phyloP scores from a whole-genome alignment of 192 early-diverging fungal genomes.

The Backusella liffmaniae region DNA sequence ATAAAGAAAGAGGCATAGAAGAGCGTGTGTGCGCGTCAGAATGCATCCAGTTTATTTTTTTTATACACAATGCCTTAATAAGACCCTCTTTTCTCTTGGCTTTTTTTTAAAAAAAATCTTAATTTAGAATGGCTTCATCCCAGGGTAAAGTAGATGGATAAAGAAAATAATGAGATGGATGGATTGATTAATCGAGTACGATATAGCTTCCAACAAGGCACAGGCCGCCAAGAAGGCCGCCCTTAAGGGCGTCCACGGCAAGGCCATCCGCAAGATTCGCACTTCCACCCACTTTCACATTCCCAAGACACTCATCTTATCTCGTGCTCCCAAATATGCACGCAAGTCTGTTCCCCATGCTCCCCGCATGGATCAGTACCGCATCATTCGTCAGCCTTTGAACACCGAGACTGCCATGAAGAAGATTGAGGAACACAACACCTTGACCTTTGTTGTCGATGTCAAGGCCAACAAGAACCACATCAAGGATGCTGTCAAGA shows the following conservation, averaged over 20 bases:
- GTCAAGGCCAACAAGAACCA: constrained; percentile 98
- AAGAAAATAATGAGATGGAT: background rate
- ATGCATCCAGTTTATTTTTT: background rate
- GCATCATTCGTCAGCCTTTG: constrained; percentile 85
- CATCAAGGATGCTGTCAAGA: constrained; percentile 97
- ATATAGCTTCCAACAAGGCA: constrained; percentile 71
- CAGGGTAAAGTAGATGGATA: constrained; percentile 4
- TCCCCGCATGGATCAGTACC: constrained; percentile 87
- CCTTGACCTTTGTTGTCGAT: constrained; percentile 96
- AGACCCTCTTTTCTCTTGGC: background rate
- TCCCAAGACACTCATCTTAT: constrained; percentile 92
- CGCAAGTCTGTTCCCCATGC: constrained; percentile 82
- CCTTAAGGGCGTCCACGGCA: constrained; percentile 87
- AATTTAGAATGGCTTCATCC: background rate
- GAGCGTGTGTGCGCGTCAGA: no score
- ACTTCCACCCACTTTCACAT: constrained; percentile 90
- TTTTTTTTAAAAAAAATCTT: background rate
- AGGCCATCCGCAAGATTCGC: constrained; percentile 85
- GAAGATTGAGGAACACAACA: constrained; percentile 99
- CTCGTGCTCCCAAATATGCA: constrained; percentile 89
- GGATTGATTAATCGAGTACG: background rate
- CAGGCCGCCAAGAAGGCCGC: constrained; percentile 95
- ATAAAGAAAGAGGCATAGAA: no score
- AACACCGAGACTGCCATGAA: constrained; percentile 99
- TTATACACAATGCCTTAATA: background rate